These are phyloP conservation scores for Dothidotthia symphoricarpi DNA, from an alignment of 2,329 filamentous ascomycete genomes.

Conservation along the genomic window DNA sequence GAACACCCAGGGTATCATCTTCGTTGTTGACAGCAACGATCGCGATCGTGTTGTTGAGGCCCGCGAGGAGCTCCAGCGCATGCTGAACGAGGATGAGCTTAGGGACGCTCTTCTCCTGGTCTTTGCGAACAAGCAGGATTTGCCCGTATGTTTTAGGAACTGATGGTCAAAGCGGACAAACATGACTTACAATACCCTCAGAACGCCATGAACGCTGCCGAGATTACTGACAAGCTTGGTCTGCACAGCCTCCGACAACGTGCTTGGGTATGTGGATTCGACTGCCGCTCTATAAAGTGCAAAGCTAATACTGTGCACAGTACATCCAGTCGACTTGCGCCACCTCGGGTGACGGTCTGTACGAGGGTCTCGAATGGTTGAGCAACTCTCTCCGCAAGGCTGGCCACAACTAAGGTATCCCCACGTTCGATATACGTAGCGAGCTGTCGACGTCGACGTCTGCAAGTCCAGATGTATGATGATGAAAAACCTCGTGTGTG, in stretches of 20 bases:
- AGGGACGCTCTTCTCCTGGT: conserved; percentile 91
- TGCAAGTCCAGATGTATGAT: conserved; percentile 26
- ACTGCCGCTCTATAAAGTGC: conserved; percentile 31
- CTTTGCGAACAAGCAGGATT: conserved; percentile 99
- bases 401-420: conserved; percentile 46
- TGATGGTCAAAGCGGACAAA: not conserved
- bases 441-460: conserved; percentile 31
- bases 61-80: conserved; percentile 88
- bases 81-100: conserved; percentile 97
- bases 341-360: conserved; percentile 98
- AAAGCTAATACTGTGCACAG: conserved; percentile 44
- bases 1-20: conserved; percentile 95
- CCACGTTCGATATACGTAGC: conserved; percentile 20
- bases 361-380: conserved; percentile 83
- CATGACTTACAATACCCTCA: conserved; percentile 42
- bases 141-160: conserved; percentile 63
- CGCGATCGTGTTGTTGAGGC: conserved; percentile 89
- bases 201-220: conserved; percentile 99
- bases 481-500: conserved; percentile 24
- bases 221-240: conserved; percentile 99
- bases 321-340: conserved; percentile 99
- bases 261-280: conserved; percentile 77
- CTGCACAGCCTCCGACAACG: conserved; percentile 98
- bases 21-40: conserved; percentile 96
- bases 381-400: conserved; percentile 57